Evolutionary conservation across 2,329 filamentous ascomycete genomes (phyloP).

Genomic region (Fusarium miscanthi): DNA sequence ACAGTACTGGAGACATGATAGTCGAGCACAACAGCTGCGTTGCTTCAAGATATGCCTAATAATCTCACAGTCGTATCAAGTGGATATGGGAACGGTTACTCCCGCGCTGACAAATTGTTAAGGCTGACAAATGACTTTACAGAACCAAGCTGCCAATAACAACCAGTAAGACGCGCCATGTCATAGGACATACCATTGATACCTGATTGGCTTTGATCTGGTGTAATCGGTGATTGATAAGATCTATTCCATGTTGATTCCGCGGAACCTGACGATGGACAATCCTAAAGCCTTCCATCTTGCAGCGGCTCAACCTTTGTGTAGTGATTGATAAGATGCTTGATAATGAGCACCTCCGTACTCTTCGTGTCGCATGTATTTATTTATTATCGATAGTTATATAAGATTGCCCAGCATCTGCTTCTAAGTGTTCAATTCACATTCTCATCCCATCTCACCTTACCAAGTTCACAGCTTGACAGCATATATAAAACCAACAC

Average conservation of each 20-base stretch:
- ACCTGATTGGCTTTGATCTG: not conserved
- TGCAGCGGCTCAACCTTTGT: not conserved
- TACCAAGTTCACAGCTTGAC: not conserved
- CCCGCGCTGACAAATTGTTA: not conserved
- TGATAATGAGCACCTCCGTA: not conserved
- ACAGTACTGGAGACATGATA: too few species aligned
- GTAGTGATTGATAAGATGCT: not conserved
- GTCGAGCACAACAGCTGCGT: too few species aligned
- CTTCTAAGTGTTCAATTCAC: accelerated
- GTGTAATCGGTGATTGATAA: not conserved
- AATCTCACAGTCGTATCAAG: not conserved
- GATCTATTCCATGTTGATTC: not conserved
- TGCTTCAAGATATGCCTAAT: not conserved
- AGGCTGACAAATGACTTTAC: not conserved
- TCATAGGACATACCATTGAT: too few species aligned
- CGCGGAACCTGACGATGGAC: not conserved
- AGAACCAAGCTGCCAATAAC: too few species aligned
- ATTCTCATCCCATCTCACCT: not conserved
- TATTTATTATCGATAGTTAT: accelerated
- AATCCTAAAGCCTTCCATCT: accelerated
- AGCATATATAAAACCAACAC: too few species aligned
- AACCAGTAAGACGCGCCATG: not conserved
- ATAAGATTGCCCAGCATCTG: accelerated
- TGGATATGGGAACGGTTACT: too few species aligned
- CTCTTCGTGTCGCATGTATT: accelerated